Conservation (phyloP, 768 basidiomycete genomes). For the Butyriboletus loyo region DNA sequence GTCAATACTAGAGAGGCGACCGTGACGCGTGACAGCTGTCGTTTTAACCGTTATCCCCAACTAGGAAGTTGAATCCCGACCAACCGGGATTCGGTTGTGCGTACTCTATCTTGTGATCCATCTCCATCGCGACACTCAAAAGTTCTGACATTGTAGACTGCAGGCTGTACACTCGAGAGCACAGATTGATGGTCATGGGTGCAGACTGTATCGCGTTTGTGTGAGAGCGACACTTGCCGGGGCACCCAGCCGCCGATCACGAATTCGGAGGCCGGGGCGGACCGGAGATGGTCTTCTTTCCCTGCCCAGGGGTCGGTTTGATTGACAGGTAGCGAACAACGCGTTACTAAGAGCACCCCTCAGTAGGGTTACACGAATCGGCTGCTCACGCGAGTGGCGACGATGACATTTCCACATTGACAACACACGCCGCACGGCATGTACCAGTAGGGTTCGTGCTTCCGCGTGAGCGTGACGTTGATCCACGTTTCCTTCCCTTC, state of each 20-base stretch:
- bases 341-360: no score
- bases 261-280: neutral
- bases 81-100: no score
- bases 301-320: neutral
- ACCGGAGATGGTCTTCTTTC: neutral
- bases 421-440: no score
- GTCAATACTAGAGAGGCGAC: neutral
- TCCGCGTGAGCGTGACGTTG: neutral
- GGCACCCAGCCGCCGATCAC: neutral
- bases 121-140: neutral
- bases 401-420: no score
- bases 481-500: neutral
- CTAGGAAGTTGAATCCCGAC: neutral
- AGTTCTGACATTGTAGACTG: neutral
- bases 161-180: neutral
- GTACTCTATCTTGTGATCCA: neutral
- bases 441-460: no score
- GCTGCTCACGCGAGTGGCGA: neutral
- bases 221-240: no score
- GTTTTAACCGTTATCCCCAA: neutral
- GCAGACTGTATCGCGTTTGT: no score
- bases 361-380: neutral
- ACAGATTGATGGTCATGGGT: no score
- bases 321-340: neutral
- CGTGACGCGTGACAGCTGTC: slow-evolving; percentile 5